A percentile compares a stretch with the other conserved stretches of the same genome.
Conservation (phyloP, 139 green algal species). For the Bryopsis sp. region DNA sequence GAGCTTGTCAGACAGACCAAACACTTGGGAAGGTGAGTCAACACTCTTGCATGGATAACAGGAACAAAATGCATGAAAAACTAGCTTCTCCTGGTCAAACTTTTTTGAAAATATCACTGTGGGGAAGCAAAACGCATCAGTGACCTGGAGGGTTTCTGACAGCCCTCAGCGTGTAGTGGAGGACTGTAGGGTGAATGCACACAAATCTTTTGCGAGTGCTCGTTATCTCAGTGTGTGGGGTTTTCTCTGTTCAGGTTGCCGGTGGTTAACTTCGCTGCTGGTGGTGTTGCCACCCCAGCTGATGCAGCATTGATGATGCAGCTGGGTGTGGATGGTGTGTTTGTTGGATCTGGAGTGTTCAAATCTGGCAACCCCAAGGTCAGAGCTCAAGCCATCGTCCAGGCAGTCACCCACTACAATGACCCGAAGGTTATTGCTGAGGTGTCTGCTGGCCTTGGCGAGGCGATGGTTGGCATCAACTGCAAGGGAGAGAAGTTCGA, state of each 20-base stretch:
- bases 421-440: slow-evolving; percentile 90
- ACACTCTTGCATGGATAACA: too few species aligned
- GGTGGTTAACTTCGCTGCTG: slow-evolving; percentile 99
- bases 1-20: slow-evolving; percentile 91
- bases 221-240: not conserved
- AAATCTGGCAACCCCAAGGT: slow-evolving; percentile 90
- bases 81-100: too few species aligned
- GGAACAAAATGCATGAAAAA: too few species aligned
- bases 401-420: slow-evolving; percentile 99
- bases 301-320: slow-evolving; percentile 99
- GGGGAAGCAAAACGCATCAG: too few species aligned
- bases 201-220: too few species aligned
- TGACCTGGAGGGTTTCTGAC: not conserved
- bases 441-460: slow-evolving; percentile 80
- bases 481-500: slow-evolving; percentile 72
- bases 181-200: too few species aligned
- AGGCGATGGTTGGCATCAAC: slow-evolving; percentile 98
- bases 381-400: slow-evolving; percentile 90
- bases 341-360: slow-evolving; percentile 98
- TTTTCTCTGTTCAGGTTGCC: slow-evolving; percentile 59
- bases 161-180: not conserved
- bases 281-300: slow-evolving; percentile 95
- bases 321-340: slow-evolving; percentile 97
- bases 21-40: slow-evolving; percentile 46
- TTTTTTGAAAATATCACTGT: too few species aligned